Evolutionary conservation across 2,329 filamentous ascomycete species (phyloP).

Genomic region (Sarocladium strictum): DNA sequence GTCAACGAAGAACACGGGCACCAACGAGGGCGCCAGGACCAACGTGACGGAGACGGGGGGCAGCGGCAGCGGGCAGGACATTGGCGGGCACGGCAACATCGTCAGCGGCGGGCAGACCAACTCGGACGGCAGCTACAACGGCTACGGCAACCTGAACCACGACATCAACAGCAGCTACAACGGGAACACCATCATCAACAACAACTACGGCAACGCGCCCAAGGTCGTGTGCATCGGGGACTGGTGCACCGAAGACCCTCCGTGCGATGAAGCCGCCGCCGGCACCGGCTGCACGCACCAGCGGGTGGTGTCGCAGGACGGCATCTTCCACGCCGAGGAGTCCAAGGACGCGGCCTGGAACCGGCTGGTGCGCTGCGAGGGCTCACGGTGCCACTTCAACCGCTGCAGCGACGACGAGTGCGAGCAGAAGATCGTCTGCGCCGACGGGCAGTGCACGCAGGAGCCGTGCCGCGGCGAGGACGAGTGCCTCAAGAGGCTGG

Average conservation of each 20-base stretch:
- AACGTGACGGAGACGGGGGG: neutral
- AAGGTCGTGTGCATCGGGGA: neutral
- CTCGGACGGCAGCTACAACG: neutral
- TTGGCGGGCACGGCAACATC: neutral
- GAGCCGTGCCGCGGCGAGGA: neutral
- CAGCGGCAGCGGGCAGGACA: neutral
- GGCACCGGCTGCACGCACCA: neutral
- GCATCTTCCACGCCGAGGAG: neutral
- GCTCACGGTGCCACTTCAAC: neutral
- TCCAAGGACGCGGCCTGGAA: neutral
- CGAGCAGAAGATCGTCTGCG: neutral
- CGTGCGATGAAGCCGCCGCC: neutral
- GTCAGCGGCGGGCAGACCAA: constrained; percentile 5
- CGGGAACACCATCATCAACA: neutral
- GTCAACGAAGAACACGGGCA: neutral
- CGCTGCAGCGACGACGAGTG: constrained; percentile 1
- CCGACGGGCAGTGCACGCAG: neutral
- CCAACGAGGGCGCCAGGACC: neutral
- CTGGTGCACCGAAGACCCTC: neutral
- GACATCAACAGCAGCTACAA: constrained; percentile 6
- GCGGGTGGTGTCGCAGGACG: neutral
- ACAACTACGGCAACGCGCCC: neutral
- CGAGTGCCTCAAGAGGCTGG: neutral
- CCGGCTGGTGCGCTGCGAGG: neutral
- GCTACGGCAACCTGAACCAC: constrained; percentile 5